These are phyloP conservation scores for Pestalotiopsis sp. DNA, from an alignment of 2,329 filamentous ascomycete genomes.

Conservation along the genomic window DNA sequence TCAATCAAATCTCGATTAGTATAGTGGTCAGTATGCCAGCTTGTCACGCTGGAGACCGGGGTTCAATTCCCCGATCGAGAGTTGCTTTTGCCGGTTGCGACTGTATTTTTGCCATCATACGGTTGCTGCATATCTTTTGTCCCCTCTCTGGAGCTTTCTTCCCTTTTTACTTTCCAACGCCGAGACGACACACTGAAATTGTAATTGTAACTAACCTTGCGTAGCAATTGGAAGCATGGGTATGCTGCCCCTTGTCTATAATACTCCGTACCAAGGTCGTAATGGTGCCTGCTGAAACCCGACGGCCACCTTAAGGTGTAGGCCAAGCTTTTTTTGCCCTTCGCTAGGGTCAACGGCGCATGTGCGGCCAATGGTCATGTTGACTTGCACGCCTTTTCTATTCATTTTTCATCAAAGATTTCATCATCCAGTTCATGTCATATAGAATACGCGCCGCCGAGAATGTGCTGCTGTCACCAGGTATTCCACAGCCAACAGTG, in stretches of 20 bases:
- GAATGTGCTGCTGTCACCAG: neutral
- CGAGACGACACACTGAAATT: no score
- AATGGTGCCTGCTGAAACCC: neutral
- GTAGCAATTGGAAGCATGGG: neutral
- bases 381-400: neutral
- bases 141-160: no score
- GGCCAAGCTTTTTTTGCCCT: neutral
- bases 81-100: conserved; percentile 10
- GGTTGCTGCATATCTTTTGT: no score
- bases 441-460: neutral
- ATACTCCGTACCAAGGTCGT: no score
- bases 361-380: neutral
- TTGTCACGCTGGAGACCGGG: conserved; percentile 36
- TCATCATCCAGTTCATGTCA: neutral
- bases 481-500: no score
- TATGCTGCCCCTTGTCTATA: neutral
- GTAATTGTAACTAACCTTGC: no score
- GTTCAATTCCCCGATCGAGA: conserved; percentile 40
- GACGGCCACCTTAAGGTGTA: neutral
- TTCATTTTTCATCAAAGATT: neutral
- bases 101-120: no score
- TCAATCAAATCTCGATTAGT: conserved; percentile 27
- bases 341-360: neutral
- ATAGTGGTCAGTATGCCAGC: conserved; percentile 32
- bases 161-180: no score